Conservation (phyloP, 345 rosid genomes). For the Jatropha curcas region DNA sequence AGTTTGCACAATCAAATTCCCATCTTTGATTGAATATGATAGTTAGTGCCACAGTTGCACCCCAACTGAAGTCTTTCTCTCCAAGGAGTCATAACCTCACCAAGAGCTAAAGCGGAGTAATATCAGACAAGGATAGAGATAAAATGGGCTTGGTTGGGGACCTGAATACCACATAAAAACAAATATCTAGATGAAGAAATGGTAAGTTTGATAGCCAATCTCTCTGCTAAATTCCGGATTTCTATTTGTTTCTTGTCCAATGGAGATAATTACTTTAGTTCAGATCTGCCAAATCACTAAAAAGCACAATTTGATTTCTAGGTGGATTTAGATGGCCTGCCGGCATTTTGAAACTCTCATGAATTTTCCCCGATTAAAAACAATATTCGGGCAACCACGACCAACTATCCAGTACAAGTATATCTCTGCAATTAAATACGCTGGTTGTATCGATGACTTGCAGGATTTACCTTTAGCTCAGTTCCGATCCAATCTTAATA, state of each 20-base stretch:
- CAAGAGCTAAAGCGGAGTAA: not conserved
- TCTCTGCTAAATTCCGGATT: too few species aligned
- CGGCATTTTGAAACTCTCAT: constrained; percentile 5
- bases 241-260: too few species aligned
- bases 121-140: not conserved
- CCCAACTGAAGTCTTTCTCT: constrained; percentile 7
- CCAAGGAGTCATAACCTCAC: not conserved
- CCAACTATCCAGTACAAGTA: constrained; percentile 1
- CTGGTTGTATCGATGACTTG: constrained; percentile 4
- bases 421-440: not conserved
- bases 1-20: constrained; percentile 3
- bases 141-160: constrained; percentile 3
- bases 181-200: not conserved
- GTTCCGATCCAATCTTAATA: constrained; percentile 5
- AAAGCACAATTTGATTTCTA: not conserved
- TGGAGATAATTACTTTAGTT: too few species aligned
- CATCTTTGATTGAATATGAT: constrained; percentile 12
- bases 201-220: not conserved
- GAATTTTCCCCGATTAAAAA: not conserved
- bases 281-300: not conserved
- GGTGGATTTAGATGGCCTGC: constrained; percentile 1
- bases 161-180: constrained; percentile 11
- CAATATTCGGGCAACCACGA: not conserved
- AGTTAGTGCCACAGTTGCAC: not conserved
- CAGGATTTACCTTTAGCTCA: not conserved